Base-by-base conservation (phyloP, 345 rosid species). In the Garcia nutans region DNA sequence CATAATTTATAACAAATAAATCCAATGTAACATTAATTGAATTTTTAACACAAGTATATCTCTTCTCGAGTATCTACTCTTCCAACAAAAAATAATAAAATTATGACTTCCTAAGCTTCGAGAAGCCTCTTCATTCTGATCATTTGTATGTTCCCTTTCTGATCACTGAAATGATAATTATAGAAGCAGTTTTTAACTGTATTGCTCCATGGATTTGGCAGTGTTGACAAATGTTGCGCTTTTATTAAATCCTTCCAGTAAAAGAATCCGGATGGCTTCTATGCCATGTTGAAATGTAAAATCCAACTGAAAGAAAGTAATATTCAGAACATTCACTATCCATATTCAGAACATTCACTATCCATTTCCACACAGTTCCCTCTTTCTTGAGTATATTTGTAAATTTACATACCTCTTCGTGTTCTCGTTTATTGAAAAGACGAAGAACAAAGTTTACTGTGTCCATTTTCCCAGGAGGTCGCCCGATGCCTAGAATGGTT, bases 381-480 rank as follows among this genome's bases (percentile, higher is more conserved):
- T 3, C 49, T 26, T 45, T 72, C 42, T 15, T 2, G 24, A 20
- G 55, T n/a, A 41, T 9, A 52, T 44, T 62, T 13, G 31, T 57
- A 76, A n/a, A 2, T 44, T 75, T 67, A 62, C 74, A 37, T 84
- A 90, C 98, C 93, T 93, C 97, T 82, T 84, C 87, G 10, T 78
- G 87, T 82, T 96, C 98, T 85, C 89, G 89, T 85, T 79, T 90
- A 49, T 67, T 87, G 83, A 96, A 93, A 28, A 91, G 87, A 16
- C 89, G 89, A 42, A 96, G 86, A 72, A 96, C 99, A 78, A 84
- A 91, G 79, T 73, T 89, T 23, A 77, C 86, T n/a, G 93, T 58
- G 78, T 91, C 92, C 95, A 92, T 96, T 86, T 86, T 93, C 65
- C 99, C 99, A 64, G 93, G 97, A 69, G 99, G 99, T 50, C 97